Evolutionary conservation across 1,284 basidiomycete genomes (phyloP).

Genomic region (Trichosporon faecale): DNA sequence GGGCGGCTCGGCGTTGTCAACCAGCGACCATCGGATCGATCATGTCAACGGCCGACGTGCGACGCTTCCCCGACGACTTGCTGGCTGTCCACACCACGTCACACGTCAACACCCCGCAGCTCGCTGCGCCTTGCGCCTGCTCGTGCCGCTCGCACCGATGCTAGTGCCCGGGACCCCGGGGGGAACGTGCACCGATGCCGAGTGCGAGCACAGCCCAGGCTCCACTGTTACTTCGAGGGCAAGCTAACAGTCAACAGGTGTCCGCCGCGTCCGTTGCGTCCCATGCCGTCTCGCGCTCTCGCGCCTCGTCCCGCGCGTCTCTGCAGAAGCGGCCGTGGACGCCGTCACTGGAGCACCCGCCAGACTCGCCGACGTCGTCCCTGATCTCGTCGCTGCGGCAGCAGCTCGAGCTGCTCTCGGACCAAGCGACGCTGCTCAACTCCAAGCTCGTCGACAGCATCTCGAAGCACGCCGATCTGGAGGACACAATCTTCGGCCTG

Average conservation of each 20-base stretch:
- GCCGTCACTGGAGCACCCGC: constrained; percentile 33
- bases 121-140: neutral
- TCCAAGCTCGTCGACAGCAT: constrained; percentile 87
- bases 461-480: constrained; percentile 85
- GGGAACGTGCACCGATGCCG: neutral
- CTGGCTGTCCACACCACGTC: too few species aligned
- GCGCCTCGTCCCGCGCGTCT: constrained; percentile 14
- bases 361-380: constrained; percentile 50
- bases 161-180: too few species aligned
- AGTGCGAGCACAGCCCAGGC: neutral
- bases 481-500: constrained; percentile 76
- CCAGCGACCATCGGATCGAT: too few species aligned
- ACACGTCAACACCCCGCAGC: neutral
- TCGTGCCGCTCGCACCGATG: too few species aligned
- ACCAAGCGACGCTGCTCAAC: constrained; percentile 87
- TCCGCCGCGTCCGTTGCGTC: neutral
- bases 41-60: too few species aligned
- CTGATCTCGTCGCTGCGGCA: constrained; percentile 71
- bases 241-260: neutral
- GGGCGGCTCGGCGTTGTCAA: too few species aligned
- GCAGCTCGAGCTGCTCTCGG: constrained; percentile 79
- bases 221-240: too few species aligned
- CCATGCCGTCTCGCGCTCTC: constrained; percentile 9
- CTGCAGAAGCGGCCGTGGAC: constrained; percentile 16
- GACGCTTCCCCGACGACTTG: too few species aligned